A percentile compares a stretch with the other conserved stretches of the same genome.
Conservation (phyloP, 1,284 basidiomycete species). For the Ceratobasidium theobromae region DNA sequence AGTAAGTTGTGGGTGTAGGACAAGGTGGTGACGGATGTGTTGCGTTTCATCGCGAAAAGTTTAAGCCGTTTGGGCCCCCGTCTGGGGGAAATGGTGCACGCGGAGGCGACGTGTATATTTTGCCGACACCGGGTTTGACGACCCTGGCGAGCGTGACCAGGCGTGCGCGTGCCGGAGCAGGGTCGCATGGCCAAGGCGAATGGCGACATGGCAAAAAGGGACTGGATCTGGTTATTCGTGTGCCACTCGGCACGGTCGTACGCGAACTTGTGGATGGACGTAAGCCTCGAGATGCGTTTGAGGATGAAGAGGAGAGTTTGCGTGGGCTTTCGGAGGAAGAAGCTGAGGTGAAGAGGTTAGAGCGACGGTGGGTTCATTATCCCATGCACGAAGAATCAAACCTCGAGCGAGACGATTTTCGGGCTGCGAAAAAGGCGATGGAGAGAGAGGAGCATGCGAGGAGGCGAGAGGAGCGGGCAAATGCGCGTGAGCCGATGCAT, state of each 20-base stretch:
- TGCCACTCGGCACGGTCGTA: slow-evolving; percentile 88
- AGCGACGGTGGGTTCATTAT: slow-evolving; percentile 77
- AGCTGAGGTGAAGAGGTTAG: slow-evolving; percentile 59
- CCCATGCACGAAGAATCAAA: slow-evolving; percentile 67
- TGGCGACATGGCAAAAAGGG: slow-evolving; percentile 82
- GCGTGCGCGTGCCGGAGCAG: slow-evolving; percentile 66
- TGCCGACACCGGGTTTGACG: slow-evolving; percentile 72
- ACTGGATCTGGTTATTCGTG: slow-evolving; percentile 68
- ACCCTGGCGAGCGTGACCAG: slow-evolving; percentile 72
- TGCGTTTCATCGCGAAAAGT: slow-evolving; percentile 81
- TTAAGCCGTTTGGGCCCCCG: slow-evolving; percentile 75
- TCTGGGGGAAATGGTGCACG: slow-evolving; percentile 88
- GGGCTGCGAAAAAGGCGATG: slow-evolving; percentile 67
- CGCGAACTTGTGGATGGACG: slow-evolving; percentile 68
- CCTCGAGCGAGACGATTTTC: slow-evolving; percentile 63
- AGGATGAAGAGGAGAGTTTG: slow-evolving; percentile 57
- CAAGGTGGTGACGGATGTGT: slow-evolving; percentile 82
- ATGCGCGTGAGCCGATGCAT: slow-evolving; percentile 44
- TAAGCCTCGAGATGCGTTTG: slow-evolving; percentile 63
- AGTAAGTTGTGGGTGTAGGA: slow-evolving; percentile 49
- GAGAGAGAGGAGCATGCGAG: slow-evolving; percentile 63
- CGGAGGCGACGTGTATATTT: slow-evolving; percentile 83
- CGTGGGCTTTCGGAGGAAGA: slow-evolving; percentile 53
- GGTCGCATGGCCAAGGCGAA: slow-evolving; percentile 74
- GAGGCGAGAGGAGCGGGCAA: slow-evolving; percentile 46